phyloP scores from a whole-genome alignment of 2,329 filamentous ascomycete genomes.

The Rhytidhysteron rufulum region DNA sequence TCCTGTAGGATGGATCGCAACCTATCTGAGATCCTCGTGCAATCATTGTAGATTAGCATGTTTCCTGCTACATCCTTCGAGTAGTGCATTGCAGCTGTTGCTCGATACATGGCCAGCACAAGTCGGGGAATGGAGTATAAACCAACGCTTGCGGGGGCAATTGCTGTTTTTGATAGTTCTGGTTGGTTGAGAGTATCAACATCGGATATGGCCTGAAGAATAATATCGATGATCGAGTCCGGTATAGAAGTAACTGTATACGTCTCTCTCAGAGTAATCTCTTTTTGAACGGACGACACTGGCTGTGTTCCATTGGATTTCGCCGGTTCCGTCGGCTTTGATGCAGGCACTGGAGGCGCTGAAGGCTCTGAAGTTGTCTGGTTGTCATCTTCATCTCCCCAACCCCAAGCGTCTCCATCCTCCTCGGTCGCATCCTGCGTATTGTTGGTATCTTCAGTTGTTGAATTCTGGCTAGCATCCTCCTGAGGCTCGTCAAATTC shows the following conservation, averaged over 20 bases:
- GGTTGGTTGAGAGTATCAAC: constrained; percentile 54
- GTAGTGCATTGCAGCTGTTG: constrained; percentile 73
- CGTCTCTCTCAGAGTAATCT: constrained; percentile 76
- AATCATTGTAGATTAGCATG: constrained; percentile 65
- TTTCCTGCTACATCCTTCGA: constrained; percentile 55
- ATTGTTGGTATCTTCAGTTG: constrained; percentile 36
- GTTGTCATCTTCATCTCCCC: constrained; percentile 63
- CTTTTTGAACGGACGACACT: constrained; percentile 40
- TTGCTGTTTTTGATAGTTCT: constrained; percentile 46
- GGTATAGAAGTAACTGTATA: constrained; percentile 90
- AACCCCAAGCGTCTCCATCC: constrained; percentile 72
- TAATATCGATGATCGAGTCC: constrained; percentile 67
- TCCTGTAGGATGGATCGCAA: constrained; percentile 48
- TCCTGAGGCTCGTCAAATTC: constrained; percentile 30
- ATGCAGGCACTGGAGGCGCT: constrained; percentile 6
- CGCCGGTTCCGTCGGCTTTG: constrained; percentile 22
- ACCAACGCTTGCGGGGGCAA: constrained; percentile 64
- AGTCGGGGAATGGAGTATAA: constrained; percentile 70
- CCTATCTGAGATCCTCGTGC: constrained; percentile 54
- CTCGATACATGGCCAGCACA: constrained; percentile 73
- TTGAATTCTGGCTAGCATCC: constrained; percentile 16
- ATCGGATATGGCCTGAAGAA: constrained; percentile 50
- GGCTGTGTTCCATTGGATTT: constrained; percentile 29
- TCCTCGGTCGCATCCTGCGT: constrained; percentile 26
- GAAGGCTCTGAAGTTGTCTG: constrained; percentile 10